Conservation (phyloP, 148 eudicot genomes). For the Cornus suecica region DNA sequence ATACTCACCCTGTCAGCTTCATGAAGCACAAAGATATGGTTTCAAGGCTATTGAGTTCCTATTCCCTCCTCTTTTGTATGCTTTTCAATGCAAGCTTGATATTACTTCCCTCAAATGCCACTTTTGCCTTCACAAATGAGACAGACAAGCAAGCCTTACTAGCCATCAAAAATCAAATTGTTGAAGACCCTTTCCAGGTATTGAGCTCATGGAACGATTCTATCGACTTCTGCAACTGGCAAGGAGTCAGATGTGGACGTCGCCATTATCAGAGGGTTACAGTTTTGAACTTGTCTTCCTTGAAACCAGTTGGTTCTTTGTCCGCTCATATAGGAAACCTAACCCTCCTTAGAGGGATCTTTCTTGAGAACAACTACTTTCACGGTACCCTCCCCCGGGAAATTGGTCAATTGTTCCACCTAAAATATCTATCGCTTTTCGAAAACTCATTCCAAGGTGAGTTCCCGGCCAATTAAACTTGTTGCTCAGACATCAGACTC, state of each 20-base stretch:
- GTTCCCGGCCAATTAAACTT: not conserved
- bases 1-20: not conserved
- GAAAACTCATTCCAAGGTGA: slow-evolving; percentile 14
- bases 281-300: slow-evolving; percentile 8
- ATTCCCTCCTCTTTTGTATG: not conserved
- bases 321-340: slow-evolving; percentile 17
- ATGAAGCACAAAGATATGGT: not conserved
- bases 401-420: slow-evolving; percentile 15
- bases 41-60: not conserved
- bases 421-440: not conserved
- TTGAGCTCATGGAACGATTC: slow-evolving; percentile 21
- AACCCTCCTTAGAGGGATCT: slow-evolving; percentile 11
- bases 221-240: slow-evolving; percentile 19
- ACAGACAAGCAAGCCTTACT: slow-evolving; percentile 18
- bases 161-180: slow-evolving; percentile 2
- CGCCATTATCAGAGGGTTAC: slow-evolving; percentile 17
- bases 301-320: not conserved
- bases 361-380: slow-evolving; percentile 10
- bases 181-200: not conserved
- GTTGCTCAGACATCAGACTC: not conserved
- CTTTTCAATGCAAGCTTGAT: not conserved
- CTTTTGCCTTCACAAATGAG: slow-evolving; percentile 6
- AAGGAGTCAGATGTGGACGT: slow-evolving; percentile 13
- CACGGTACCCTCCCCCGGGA: slow-evolving; percentile 14
- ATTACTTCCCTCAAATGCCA: not conserved